These are phyloP conservation scores for Suillus decipiens DNA, from an alignment of 768 basidiomycete species.

Conservation along the genomic window DNA sequence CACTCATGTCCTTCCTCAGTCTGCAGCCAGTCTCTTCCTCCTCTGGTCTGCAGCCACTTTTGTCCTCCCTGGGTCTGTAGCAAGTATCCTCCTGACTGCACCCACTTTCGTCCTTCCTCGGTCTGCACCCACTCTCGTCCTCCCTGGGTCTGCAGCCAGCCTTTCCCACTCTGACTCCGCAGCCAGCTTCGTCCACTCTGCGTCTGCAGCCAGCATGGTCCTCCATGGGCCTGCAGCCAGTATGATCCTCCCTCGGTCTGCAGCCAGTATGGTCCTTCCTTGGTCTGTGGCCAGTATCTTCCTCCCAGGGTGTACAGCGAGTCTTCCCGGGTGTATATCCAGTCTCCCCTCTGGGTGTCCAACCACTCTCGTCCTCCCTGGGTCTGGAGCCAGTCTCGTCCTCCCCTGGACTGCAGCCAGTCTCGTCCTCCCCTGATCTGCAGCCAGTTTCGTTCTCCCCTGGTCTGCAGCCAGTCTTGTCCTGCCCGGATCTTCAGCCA, in stretches of 20 bases:
- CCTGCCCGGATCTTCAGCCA: no score
- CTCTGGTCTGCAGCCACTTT: background rate
- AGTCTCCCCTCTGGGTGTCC: background rate
- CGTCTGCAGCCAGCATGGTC: background rate
- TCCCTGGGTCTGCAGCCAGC: background rate
- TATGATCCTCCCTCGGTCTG: no score
- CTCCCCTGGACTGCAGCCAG: background rate
- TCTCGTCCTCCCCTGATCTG: background rate
- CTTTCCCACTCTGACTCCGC: background rate
- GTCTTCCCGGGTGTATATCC: no score
- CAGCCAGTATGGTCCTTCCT: no score
- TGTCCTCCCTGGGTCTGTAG: no score
- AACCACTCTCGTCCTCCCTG: background rate
- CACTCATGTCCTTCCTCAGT: background rate
- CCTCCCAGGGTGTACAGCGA: background rate
- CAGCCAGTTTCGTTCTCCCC: background rate
- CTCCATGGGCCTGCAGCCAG: background rate
- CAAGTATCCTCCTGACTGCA: no score
- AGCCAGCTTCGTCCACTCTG: background rate
- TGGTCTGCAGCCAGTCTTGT: background rate
- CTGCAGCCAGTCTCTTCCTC: background rate
- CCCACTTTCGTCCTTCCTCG: no score
- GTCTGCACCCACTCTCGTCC: background rate
- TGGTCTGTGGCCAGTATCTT: no score
- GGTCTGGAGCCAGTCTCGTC: background rate